These are phyloP conservation scores for Monascus purpureus DNA, from an alignment of 495 filamentous ascomycete genomes.

Conservation along the genomic window DNA sequence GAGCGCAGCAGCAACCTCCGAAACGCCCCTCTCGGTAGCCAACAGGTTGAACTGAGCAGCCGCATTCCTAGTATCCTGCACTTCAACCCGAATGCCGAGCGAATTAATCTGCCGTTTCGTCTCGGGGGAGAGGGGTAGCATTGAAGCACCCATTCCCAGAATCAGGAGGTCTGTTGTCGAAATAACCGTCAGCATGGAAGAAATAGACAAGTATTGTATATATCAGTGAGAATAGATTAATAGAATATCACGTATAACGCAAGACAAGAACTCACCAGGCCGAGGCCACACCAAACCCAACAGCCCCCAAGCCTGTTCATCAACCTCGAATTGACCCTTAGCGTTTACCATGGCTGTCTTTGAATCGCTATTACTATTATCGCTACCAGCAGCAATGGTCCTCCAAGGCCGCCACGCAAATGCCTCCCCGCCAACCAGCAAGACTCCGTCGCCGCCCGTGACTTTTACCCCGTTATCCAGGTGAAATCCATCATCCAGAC, in stretches of 20 bases:
- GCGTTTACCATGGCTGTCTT: constrained; percentile 45
- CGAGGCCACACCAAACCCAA: constrained; percentile 76
- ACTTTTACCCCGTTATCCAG: constrained; percentile 65
- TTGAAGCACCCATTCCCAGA: constrained; percentile 63
- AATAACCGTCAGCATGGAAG: neutral
- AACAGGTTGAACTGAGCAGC: constrained; percentile 82
- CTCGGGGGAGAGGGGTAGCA: constrained; percentile 60
- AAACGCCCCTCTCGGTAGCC: constrained; percentile 67
- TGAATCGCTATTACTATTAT: constrained; percentile 12
- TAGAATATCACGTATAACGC: too few species aligned
- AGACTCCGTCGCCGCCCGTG: constrained; percentile 45
- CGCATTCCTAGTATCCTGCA: constrained; percentile 87
- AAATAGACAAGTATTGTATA: too few species aligned
- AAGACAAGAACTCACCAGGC: constrained; percentile 76
- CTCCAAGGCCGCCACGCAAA: constrained; percentile 80
- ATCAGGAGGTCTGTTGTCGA: constrained; percentile 79
- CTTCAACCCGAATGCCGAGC: constrained; percentile 74
- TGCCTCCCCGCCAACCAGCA: constrained; percentile 74
- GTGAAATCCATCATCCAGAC: constrained; percentile 61
- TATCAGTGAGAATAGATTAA: too few species aligned
- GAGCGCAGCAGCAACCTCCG: constrained; percentile 75
- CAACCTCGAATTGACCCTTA: constrained; percentile 71
- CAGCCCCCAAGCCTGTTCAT: constrained; percentile 56
- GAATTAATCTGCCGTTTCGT: constrained; percentile 56
- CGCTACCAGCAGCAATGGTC: constrained; percentile 12